Evolutionary conservation across 139 green algal species (phyloP).

Genomic region (Picochlorum sp.): DNA sequence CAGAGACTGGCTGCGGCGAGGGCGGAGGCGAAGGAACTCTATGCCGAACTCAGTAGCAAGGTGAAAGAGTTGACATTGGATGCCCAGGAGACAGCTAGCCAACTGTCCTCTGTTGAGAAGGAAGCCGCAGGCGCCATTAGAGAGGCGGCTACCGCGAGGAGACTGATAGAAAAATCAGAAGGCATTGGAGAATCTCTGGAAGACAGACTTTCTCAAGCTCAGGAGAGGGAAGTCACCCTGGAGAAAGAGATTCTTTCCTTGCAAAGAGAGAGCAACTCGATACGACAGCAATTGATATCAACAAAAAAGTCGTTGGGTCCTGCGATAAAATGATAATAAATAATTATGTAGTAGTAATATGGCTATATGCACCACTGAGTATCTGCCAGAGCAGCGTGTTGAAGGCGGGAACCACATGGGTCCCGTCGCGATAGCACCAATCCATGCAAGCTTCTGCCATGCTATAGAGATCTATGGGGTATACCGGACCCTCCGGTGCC

Average conservation of each 20-base stretch:
- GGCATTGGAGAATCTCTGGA: not conserved
- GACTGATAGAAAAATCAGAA: not conserved
- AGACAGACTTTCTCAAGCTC: not conserved
- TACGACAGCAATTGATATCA: not conserved
- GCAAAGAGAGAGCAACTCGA: not conserved
- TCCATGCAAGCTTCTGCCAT: slow-evolving; percentile 4
- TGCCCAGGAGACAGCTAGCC: not conserved
- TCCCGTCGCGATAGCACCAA: not conserved
- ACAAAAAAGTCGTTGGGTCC: not conserved
- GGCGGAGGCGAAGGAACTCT: not conserved
- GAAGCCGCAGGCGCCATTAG: not conserved
- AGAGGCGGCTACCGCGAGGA: not conserved
- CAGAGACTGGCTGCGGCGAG: not conserved
- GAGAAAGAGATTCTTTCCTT: not conserved
- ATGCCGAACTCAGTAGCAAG: not conserved
- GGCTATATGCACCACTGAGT: not conserved
- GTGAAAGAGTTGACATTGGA: not conserved
- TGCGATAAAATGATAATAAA: not conserved
- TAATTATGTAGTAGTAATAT: not conserved
- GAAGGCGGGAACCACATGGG: not conserved
- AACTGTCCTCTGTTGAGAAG: not conserved
- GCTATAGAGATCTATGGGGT: not conserved
- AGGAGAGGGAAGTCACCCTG: not conserved
- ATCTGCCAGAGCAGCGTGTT: slow-evolving; percentile 4
- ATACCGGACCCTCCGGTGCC: not conserved